These are phyloP conservation scores for Melianthus villosus DNA, from an alignment of 441 rosid genomes.

Conservation along the genomic window DNA sequence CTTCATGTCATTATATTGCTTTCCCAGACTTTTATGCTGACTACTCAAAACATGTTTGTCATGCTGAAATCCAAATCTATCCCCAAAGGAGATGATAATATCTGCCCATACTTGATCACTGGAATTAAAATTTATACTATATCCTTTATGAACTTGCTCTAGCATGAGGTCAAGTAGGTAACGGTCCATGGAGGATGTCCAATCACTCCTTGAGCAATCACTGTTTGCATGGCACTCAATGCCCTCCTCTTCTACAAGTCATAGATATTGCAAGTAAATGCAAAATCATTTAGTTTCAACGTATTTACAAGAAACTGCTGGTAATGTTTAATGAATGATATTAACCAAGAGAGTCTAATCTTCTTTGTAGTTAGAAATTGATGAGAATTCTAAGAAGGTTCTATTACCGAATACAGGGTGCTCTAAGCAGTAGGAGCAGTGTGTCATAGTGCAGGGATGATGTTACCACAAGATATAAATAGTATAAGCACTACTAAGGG, in stretches of 20 bases:
- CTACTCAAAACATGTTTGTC: conserved; percentile 20
- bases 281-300: neutral
- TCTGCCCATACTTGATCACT: conserved; percentile 26
- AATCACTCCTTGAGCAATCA: conserved; percentile 53
- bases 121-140: conserved; percentile 13
- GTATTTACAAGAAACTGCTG: too few relatives aligned
- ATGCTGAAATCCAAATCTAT: conserved; percentile 21
- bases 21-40: conserved; percentile 19
- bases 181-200: conserved; percentile 36
- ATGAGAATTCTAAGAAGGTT: too few relatives aligned
- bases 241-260: conserved; percentile 19
- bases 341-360: too few relatives aligned
- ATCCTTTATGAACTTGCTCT: conserved; percentile 26
- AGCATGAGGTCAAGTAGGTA: conserved; percentile 35
- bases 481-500: too few relatives aligned
- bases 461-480: too few relatives aligned
- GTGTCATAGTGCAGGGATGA: too few relatives aligned
- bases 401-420: too few relatives aligned
- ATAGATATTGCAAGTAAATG: neutral
- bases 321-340: too few relatives aligned
- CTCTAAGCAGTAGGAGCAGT: too few relatives aligned
- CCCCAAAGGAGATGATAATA: conserved; percentile 22
- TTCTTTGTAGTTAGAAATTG: too few relatives aligned
- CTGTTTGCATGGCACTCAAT: conserved; percentile 11
- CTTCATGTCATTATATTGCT: conserved; percentile 21